These are phyloP conservation scores for Alternaria rosae DNA, from an alignment of 2,329 filamentous ascomycete species.

Conservation along the genomic window DNA sequence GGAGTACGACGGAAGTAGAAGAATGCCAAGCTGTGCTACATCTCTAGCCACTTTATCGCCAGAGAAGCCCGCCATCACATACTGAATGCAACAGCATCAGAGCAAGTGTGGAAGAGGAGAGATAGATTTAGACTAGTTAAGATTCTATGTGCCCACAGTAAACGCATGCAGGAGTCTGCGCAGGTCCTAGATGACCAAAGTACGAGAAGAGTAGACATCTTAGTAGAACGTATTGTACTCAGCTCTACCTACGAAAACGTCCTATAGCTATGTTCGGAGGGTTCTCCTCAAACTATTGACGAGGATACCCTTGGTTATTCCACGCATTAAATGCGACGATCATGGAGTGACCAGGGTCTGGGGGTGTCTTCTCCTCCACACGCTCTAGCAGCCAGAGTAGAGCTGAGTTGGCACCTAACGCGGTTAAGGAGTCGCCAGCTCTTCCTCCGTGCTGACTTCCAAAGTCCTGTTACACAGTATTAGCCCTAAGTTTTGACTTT, in stretches of 20 bases:
- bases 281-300: neutral
- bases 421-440: conserved; percentile 5
- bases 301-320: conserved; percentile 4
- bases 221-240: neutral
- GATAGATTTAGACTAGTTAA: too few species aligned
- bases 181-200: neutral
- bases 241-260: neutral
- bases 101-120: too few species aligned
- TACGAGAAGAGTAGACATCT: neutral
- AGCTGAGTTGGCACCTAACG: conserved; percentile 8
- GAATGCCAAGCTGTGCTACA: too few species aligned
- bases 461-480: conserved; percentile 1
- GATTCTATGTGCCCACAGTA: neutral
- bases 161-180: neutral
- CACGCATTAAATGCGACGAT: conserved; percentile 32
- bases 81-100: too few species aligned
- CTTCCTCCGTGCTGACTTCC: conserved; percentile 4
- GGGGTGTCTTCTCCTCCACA: neutral
- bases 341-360: conserved; percentile 21
- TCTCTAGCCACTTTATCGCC: too few species aligned
- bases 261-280: neutral
- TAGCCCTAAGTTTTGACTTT: neutral
- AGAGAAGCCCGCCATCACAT: too few species aligned
- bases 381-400: conserved; percentile 14
- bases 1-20: too few species aligned